phyloP scores from a whole-genome alignment of 208 protist genomes.

The Vickermania spadyakhi region DNA sequence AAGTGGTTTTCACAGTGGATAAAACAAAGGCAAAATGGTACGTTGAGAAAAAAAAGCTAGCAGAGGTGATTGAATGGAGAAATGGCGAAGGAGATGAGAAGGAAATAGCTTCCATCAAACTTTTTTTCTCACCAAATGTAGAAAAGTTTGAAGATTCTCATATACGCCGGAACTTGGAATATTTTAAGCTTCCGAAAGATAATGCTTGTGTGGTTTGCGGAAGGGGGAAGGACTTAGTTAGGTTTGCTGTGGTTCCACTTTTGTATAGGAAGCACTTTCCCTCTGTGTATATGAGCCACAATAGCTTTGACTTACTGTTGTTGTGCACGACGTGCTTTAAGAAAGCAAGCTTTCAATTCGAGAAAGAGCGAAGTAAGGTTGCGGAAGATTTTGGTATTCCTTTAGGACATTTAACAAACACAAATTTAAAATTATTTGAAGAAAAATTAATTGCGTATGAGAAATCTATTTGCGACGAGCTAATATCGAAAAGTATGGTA shows the following conservation, averaged over 20 bases:
- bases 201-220: conserved; percentile 56
- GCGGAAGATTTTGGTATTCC: conserved; percentile 40
- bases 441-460: conserved; percentile 4
- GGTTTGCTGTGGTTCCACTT: conserved; percentile 48
- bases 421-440: neutral
- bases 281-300: conserved; percentile 66
- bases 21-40: conserved; percentile 51
- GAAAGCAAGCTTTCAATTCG: conserved; percentile 18
- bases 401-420: conserved; percentile 13
- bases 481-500: neutral
- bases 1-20: conserved; percentile 44
- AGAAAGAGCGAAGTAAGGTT: conserved; percentile 14
- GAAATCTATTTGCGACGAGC: neutral
- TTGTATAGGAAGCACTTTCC: conserved; percentile 60
- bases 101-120: conserved; percentile 34
- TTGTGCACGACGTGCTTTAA: conserved; percentile 48
- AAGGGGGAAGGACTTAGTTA: conserved; percentile 19
- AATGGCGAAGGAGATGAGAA: conserved; percentile 1
- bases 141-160: conserved; percentile 44
- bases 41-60: conserved; percentile 47
- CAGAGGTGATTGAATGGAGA: conserved; percentile 31
- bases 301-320: conserved; percentile 62
- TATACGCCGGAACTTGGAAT: conserved; percentile 49
- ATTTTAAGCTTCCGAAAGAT: conserved; percentile 47
- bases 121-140: conserved; percentile 45